Evolutionary conservation across 2,329 filamentous ascomycete species (phyloP), one percentile per base, ranked within the genome.

Genomic region (Fragosphaeria purpurea): DNA sequence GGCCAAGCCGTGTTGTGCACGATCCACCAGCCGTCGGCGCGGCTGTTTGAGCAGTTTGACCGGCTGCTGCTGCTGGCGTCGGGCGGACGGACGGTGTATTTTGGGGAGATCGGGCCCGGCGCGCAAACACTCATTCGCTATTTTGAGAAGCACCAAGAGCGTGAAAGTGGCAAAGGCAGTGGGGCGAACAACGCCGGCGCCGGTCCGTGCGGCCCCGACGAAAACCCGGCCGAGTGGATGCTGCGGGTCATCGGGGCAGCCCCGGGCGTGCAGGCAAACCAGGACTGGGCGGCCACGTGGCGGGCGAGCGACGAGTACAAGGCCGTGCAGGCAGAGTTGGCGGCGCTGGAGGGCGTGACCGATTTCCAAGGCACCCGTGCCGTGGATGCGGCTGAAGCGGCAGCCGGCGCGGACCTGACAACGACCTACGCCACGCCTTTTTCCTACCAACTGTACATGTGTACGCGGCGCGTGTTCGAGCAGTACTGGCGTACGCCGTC

Each of bases 181-280:
- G 22, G 22, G 22, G 22, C 3, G 22, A 37, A 7, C 35, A 7
- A 7, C 11, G 7, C 35, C 7, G 82, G 86, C 46, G 83, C 80
- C 1, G 70, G 71, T 32, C 63, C 73, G 35, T 91, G 86, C 63
- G 83, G 82, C 1, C 58, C 69, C 1, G 78, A 79, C 7, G 84
- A 83, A 39, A 94, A 93, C 66, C 87, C 87, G 6, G 87, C 87
- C 35, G 87, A 93, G 66, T 88, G 83, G 80, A 89, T 90, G 85
- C 65, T 81, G 44, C 72, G 77, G 56, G 75, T 76, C 4, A 78
- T 80, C 46, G 75, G 76, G 52, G 82, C 82, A 11, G 81, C 82
- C 1, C 80, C 82, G 1, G 82, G 82, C 47, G 79, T 79, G 9
- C 64, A 74, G 47, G 77, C 76, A 12, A 75, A 82, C 11, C 67